Conservation (phyloP, 1,139 yeast species). For the Yamadazyma spencermartinsiae region DNA sequence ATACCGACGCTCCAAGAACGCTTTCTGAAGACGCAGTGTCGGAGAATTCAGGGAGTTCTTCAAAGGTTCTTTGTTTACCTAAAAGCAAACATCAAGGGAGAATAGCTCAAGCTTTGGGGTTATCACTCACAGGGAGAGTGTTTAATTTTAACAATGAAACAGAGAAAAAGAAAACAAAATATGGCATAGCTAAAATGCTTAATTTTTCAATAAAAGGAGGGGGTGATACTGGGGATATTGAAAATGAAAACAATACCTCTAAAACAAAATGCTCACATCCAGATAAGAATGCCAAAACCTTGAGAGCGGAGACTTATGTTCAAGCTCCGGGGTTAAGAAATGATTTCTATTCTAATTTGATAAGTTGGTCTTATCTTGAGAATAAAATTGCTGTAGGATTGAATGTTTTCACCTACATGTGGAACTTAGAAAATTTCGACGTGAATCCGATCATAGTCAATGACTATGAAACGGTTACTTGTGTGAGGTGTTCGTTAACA, state of each 20-base stretch:
- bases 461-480: conserved; percentile 48
- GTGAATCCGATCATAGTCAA: conserved; percentile 31
- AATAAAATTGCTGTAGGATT: conserved; percentile 70
- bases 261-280: neutral
- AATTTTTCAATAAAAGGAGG: neutral
- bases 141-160: conserved; percentile 7
- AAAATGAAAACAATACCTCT: neutral
- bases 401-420: conserved; percentile 58
- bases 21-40: neutral
- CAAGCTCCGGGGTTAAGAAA: conserved; percentile 78
- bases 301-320: conserved; percentile 19
- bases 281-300: neutral
- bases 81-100: conserved; percentile 8
- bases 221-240: neutral
- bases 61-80: neutral
- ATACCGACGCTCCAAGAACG: neutral
- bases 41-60: neutral
- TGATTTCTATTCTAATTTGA: conserved; percentile 77
- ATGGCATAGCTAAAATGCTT: neutral
- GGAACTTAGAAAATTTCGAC: conserved; percentile 55
- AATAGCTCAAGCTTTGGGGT: conserved; percentile 13
- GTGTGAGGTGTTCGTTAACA: conserved; percentile 53
- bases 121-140: conserved; percentile 8
- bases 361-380: conserved; percentile 66
- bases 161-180: neutral